Evolutionary conservation across 345 rosid genomes (phyloP), one percentile per base, ranked within the genome.

Genomic region (Pugionium dolabratum): DNA sequence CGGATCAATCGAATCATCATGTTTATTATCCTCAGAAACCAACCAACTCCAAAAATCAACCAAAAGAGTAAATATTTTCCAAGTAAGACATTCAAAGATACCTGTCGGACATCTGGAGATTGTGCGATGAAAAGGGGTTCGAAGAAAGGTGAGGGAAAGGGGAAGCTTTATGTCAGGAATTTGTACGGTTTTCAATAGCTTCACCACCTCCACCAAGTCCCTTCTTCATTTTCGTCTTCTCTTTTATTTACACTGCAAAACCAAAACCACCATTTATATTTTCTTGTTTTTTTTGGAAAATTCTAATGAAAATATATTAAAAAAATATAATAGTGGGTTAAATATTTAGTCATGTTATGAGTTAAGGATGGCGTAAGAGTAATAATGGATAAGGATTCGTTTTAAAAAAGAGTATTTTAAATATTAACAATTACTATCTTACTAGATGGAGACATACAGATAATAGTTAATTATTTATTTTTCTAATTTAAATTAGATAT

Each of bases 51-150:
- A 32, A 10, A 2, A 25, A 39, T 26, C 46, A 4, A 53, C 27
- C 46, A n/a, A 37, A 62, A 8, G 49, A 6, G 9, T 40, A 49
- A 39, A 57, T 2, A 46, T 66, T 42, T 54, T 5, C n/a, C 3
- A 11, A 25, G 7, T 27, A 54, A 6, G n/a, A 26, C 18, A 42
- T 11, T 31, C 10, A 31, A 33, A 26, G 18, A 7, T 28, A 73
- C 77, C 77, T 67, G 33, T 67, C 63, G 69, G 77, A 73, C 77
- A 73, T 73, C 44, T 53, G 69, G 32, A 46, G 67, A 58, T 66
- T 4, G 35, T 4, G 61, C 8, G 71, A 64, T 52, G 46, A 37
- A 54, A 62, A 47, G 9, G 7, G 54, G 40, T 32, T 64, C 46
- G 35, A 60, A 67, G 2, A 30, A 49, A 29, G 47, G 34, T 36